Evolutionary conservation across 345 rosid species (phyloP), one percentile per base, ranked within the genome.

Genomic region (Euphorbia pulcherrima): DNA sequence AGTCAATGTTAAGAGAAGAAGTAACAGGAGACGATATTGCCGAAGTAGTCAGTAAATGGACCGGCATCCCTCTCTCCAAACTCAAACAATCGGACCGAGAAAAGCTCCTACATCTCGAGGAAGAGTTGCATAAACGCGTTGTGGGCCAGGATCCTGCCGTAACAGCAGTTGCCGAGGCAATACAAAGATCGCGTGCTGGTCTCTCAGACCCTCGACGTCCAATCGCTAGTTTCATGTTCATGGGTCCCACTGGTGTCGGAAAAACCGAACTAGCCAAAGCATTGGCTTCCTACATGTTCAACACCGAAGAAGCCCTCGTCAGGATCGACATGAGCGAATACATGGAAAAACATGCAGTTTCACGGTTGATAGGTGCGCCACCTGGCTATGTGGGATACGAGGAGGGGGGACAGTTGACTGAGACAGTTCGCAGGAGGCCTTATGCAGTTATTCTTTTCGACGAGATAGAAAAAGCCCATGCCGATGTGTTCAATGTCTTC

Each of bases 241-340:
- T 95, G 99, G 99, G 99, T 37, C 98, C 99, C 29, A 92, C 99
- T 17, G 98, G 99, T 75, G 97, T 95, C 52, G 98, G 99, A 18
- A 95, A 95, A 80, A 95, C 99, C 8, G 98, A 95, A 74, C 71
- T 95, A 60, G 99, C 99, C 11, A 92, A 92, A 83, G 88, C 97
- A 62, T 85, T 95, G 26, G 98, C 99, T 11, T 87, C 99, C 18
- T 90, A 90, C 70, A 6, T 95, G 77, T 92, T 95, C 88, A 92
- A 90, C 78, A 90, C 99, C 0, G 98, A 95, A 82, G 99, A 95
- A 79, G 94, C 98, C 12, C 78, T 90, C 39, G 99, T 95, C 14
- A 78, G 97, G 59, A 92, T 95, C 28, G 98, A 95, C 72, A 95
- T 95, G 99, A 95, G 99, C 23, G 99, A 95, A 78, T 95, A 95